phyloP scores from a whole-genome alignment of 208 protist genomes.

The Trichomonas gallinae region DNA sequence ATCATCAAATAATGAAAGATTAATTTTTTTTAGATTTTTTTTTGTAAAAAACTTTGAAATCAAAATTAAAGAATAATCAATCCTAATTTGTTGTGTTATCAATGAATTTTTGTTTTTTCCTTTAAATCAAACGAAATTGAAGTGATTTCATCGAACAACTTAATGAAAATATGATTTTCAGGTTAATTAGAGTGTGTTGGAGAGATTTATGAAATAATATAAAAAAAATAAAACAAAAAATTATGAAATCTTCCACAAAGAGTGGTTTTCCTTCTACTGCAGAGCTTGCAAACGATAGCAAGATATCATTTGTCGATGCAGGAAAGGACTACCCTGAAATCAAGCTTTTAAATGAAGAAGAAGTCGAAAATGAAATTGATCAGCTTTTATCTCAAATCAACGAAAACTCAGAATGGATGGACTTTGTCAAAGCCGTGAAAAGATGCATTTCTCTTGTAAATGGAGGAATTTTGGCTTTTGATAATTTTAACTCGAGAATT shows the following conservation, averaged over 20 bases:
- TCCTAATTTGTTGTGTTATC: too few relatives aligned
- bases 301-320: not conserved
- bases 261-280: not conserved
- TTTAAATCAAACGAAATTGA: too few relatives aligned
- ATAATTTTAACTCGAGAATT: not conserved
- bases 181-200: too few relatives aligned
- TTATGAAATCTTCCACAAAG: not conserved
- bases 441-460: not conserved
- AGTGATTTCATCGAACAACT: too few relatives aligned
- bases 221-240: too few relatives aligned
- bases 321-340: not conserved
- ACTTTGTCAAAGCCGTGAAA: not conserved
- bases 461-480: not conserved
- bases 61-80: too few relatives aligned
- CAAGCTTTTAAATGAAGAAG: not conserved
- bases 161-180: too few relatives aligned
- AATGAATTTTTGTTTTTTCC: too few relatives aligned
- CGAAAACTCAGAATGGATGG: not conserved
- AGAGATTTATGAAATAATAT: too few relatives aligned
- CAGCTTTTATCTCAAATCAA: not conserved
- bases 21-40: too few relatives aligned
- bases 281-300: not conserved
- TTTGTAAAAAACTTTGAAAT: too few relatives aligned
- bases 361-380: not conserved
- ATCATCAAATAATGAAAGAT: too few relatives aligned